Evolutionary conservation across 164 flowering plant species (phyloP), one percentile per base, ranked within the genome.

Genomic region (Nymphaea thermarum): DNA sequence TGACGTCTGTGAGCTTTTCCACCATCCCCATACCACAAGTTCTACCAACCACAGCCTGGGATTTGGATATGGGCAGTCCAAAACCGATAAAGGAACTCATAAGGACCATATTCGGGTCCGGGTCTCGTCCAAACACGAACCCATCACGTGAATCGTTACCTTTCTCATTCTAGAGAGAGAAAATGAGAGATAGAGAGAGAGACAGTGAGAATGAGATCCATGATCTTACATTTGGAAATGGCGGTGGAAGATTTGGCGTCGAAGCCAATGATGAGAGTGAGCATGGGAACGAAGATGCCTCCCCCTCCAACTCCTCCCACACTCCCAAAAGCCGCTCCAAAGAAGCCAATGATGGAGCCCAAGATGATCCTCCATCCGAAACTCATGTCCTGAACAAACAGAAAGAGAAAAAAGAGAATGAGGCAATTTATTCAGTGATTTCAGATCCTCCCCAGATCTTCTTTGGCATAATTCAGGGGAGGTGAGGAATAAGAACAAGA

Each of bases 221-320:
- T 51, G 15, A 15, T 17, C 60, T 82, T 83, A 93, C 98, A 95
- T 82, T 95, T 95, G 44, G 99, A 95, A 8, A 95, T 80, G 10
- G 99, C 99, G 7, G 99, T 95, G 0, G 98, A 80, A 1, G 99
- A 92, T 77, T 95, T 95, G 0, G 96, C 73, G 82, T 95, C 98
- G 68, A 92, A 95, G 17, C 99, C 99, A 71, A 95, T 76, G 45
- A 92, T 82, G 25, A 95, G 79, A 64, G 80, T 83, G 68, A 95
- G 94, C 99, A 95, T 90, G 8, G 99, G 98, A 74, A 95, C 98
- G 51, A 88, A 95, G 71, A 95, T 95, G 25, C 99, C 99, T 17
- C 99, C 99, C 5, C 99, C 98, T 47, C 99, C 98, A 66, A 95
- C 97, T 15, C 99, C 99, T 65, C 98, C 99, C 0, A 95, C 99